phyloP scores from a whole-genome alignment of 331 rosid species.

The Telfairia occidentalis region DNA sequence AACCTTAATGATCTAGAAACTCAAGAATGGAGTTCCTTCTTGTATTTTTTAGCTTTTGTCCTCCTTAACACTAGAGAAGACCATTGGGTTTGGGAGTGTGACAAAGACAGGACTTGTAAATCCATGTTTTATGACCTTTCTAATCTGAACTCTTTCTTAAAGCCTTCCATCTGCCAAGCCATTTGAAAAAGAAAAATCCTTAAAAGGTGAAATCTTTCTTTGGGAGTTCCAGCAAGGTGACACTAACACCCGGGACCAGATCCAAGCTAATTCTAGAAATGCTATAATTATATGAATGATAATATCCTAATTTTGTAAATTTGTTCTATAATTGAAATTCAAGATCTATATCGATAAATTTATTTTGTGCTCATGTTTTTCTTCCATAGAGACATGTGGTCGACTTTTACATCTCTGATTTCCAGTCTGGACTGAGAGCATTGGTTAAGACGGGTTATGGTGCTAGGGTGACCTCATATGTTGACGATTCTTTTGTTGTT shows the following conservation, averaged over 20 bases:
- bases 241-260: not conserved
- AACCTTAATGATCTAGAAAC: not conserved
- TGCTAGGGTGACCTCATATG: constrained; percentile 87
- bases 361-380: constrained; percentile 18
- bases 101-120: not conserved
- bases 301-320: not conserved
- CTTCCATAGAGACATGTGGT: constrained; percentile 72
- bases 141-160: not conserved
- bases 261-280: not conserved
- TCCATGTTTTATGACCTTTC: not conserved
- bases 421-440: constrained; percentile 96
- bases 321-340: not conserved
- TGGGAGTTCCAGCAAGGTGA: not conserved
- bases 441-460: constrained; percentile 96
- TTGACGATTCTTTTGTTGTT: constrained; percentile 69
- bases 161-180: not conserved
- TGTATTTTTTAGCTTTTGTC: not conserved
- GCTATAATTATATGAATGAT: not conserved
- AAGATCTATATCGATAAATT: not conserved
- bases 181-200: not conserved
- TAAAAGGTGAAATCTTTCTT: not conserved
- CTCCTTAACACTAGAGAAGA: not conserved
- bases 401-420: constrained; percentile 95
- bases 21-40: not conserved
- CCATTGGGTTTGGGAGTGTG: not conserved